Evolutionary conservation across 306 rosid species (phyloP), one percentile per base, ranked within the genome.

Genomic region (Pyrus bretschneideri): DNA sequence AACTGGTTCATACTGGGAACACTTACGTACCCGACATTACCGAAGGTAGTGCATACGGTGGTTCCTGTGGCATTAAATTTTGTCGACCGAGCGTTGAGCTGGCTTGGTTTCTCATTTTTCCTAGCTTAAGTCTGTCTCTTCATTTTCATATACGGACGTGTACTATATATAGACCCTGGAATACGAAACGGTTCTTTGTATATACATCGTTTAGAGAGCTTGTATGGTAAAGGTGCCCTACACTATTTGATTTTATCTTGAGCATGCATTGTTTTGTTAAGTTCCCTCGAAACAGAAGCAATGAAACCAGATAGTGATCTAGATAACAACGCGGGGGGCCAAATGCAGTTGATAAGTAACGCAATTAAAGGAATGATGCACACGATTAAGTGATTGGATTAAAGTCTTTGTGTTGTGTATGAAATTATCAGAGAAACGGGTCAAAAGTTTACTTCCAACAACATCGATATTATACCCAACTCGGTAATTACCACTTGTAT

Each of bases 1-100:
- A 95, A 95, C 81, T 95, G 97, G 84, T 92, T 92, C 74, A 74
- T 92, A 66, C 99, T 95, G 49, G 99, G 97, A 38, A 87, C 89
- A 52, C 84, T 92, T 69, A 78, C 87, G 35, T 91, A 88, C 85
- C 98, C 98, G 1, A 88, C 92, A 3, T 76, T 93, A 31, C 96
- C 97, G 49, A 86, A 64, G 72, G 78, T 86, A 31, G 86, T 82
- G 30, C 80, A 54, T 11, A 51, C 79, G 74, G 62, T 89, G 68
- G 80, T 85, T 71, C 91, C 90, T n/a, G 11, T 74, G 14, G 82
- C 81, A 29, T 66, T 44, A 2, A 74, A 83, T 27, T 31, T 83
- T 31, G 11, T 58, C 23, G 77, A 76, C 71, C 72, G 42, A 76
- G 54, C 76, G 38, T 57, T 62, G 65, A 79, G 3, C 83, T 72